phyloP scores from a whole-genome alignment of 2,329 filamentous ascomycete genomes.

The Chaetothyriales sp. region DNA sequence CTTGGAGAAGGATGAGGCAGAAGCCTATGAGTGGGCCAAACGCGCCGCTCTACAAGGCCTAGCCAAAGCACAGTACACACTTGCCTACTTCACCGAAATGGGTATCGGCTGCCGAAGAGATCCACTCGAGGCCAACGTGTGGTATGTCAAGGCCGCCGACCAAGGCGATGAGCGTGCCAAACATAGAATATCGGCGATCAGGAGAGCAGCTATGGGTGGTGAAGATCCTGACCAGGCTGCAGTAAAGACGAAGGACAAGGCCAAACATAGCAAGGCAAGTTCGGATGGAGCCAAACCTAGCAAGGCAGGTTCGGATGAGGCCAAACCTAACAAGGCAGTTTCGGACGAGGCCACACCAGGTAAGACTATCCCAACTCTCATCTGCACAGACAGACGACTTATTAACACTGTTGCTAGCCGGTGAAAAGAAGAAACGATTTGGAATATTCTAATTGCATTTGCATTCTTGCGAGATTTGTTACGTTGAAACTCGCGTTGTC shows the following conservation, averaged over 20 bases:
- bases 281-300: slow-evolving; percentile 11
- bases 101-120: slow-evolving; percentile 91
- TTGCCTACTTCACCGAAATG: slow-evolving; percentile 97
- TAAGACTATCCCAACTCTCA: slow-evolving; percentile 4
- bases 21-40: slow-evolving; percentile 92
- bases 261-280: slow-evolving; percentile 9
- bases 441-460: slow-evolving; percentile 16
- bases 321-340: slow-evolving; percentile 9
- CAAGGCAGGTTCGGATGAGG: slow-evolving; percentile 8
- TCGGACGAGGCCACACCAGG: slow-evolving; percentile 11
- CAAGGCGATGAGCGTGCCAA: slow-evolving; percentile 81
- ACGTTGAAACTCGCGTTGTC: neutral
- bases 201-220: slow-evolving; percentile 59
- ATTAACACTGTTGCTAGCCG: slow-evolving; percentile 9
- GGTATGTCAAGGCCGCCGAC: slow-evolving; percentile 94
- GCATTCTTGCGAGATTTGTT: neutral
- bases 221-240: slow-evolving; percentile 24
- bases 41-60: slow-evolving; percentile 73
- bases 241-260: slow-evolving; percentile 6
- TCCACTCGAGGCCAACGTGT: slow-evolving; percentile 91
- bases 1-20: slow-evolving; percentile 84
- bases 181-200: slow-evolving; percentile 73
- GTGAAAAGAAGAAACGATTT: slow-evolving; percentile 21
- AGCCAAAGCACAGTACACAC: slow-evolving; percentile 71
- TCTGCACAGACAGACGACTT: neutral